Base-by-base conservation (phyloP, 495 filamentous ascomycete genomes). In the Hyaloscypha hepaticicola region DNA sequence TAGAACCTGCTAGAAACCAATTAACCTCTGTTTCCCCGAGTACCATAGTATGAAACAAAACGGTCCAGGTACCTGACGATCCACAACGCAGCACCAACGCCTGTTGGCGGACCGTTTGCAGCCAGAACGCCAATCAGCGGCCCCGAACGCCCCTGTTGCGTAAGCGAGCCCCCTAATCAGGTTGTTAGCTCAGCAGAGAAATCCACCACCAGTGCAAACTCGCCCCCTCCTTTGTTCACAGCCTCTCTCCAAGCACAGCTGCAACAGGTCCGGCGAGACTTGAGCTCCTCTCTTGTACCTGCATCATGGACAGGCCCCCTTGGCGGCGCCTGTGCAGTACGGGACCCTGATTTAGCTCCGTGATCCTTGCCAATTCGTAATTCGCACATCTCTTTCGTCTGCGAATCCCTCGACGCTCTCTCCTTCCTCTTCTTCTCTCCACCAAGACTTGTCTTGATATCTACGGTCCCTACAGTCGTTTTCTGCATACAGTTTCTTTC, bases 381-480 rank as follows among this genome's bases (percentile, higher is more conserved):
- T 53, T 9, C 48, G 33, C 49, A 19, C 61, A 33, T 48, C 55
- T 53, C 60, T 64, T 60, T 66, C 57, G 55, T 63, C 67, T 61
- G 50, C 53, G 49, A 28, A 58, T 65, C 29, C 27, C 41, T 63
- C 57, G 60, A 21, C 27, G 5, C 27, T 53, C 60, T 63, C 45
- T 58, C 61, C 64, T 48, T 57, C 21, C 50, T 66, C 48, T 62
- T 61, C 61, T 45, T 66, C 58, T 69, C 64, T 61, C 55, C 63
- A 68, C 67, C 70, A 70, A 68, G 65, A 61, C 66, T 34, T 67
- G 45, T 72, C 67, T 69, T 72, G 61, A 67, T 64, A 60, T 67
- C 50, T 55, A 69, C 70, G 55, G 64, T 72, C 70, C 61, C 68
- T 72, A 62, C 70, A 66, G 59, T 70, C 70, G 21, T 65, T 72